Base-by-base conservation (phyloP, 495 filamentous ascomycete genomes). In the Neurospora sublineolata region DNA sequence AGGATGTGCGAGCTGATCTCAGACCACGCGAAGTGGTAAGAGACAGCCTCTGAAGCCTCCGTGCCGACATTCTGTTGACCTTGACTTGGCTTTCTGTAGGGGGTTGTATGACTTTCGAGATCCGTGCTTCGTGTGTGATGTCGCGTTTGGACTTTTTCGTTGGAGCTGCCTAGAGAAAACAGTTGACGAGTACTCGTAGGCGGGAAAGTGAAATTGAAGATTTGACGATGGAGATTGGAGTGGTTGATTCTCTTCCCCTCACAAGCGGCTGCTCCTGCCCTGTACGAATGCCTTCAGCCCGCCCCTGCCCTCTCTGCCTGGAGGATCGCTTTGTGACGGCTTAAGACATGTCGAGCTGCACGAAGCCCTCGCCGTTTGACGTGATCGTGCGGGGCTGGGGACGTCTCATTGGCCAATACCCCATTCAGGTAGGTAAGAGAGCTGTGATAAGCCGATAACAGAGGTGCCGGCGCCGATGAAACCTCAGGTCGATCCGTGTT, bases 241-340 rank as follows among this genome's bases (percentile, higher is more conserved):
- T n/a, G n/a, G n/a, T n/a, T n/a, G n/a, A n/a, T 64, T 4, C 3
- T 64, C 52, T 60, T 60, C 52, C 52, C 52, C 52, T 60, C 52
- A 58, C 46, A 60, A 60, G 23, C 52, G 52, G 14, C 14, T 64
- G 52, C 52, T 64, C 27, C 5, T 33, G 52, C 14, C 52, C 23
- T 60, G 52, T 30, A 60, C 27, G 52, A 60, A 60, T 60, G 14
- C 52, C 52, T 60, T 60, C 52, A 60, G 52, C 52, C 14, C 14
- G 27, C 52, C 23, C 52, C 52, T 64, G 23, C 14, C 52, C 33
- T 33, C 52, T 30, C 12, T 33, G 6, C 23, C 52, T 33, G 27
- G 18, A 0, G 75, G 68, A 52, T 41, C 78, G 78, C 72, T 77
- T 79, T 79, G 58, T 73, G 69, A 38, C 78, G 78, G 78, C 78